Evolutionary conservation across 163 green algal genomes (phyloP).

Genomic region (Scenedesmus sp.): DNA sequence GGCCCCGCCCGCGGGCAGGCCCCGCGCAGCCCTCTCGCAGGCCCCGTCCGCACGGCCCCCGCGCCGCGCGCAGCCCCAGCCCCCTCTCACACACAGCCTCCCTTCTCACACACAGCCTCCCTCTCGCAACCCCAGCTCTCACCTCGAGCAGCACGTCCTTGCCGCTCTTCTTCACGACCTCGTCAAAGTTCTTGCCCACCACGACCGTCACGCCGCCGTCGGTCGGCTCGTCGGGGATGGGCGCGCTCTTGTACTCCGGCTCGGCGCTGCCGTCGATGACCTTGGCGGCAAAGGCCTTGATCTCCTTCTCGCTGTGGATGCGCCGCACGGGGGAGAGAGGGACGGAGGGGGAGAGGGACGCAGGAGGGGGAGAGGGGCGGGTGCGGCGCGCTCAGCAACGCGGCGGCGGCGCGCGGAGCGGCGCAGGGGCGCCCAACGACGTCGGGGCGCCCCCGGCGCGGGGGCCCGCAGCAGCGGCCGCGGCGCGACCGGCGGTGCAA

Average conservation of each 20-base stretch:
- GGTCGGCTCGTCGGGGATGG: slow-evolving; percentile 68
- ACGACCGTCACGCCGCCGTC: slow-evolving; percentile 71
- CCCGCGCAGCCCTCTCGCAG: no score
- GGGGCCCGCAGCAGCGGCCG: neutral
- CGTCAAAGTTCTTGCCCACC: slow-evolving; percentile 82
- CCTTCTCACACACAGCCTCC: neutral
- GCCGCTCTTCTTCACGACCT: slow-evolving; percentile 71
- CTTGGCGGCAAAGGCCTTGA: slow-evolving; percentile 55
- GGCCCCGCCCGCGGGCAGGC: no score
- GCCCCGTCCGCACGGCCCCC: no score
- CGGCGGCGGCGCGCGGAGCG: no score
- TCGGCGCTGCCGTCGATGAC: slow-evolving; percentile 62
- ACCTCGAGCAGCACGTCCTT: slow-evolving; percentile 82
- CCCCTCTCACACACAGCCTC: neutral
- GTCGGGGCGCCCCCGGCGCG: no score
- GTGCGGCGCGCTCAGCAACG: neutral
- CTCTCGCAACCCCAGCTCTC: neutral
- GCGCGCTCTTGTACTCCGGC: slow-evolving; percentile 75
- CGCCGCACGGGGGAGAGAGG: no score
- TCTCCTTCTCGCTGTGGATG: slow-evolving; percentile 52
- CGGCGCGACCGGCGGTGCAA: no score
- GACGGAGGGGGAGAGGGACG: neutral
- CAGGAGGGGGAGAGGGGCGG: neutral
- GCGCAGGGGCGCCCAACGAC: no score
- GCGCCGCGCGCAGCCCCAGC: no score